Evolutionary conservation across 2,329 filamentous ascomycete species (phyloP).

Genomic region (Arthrobotrys sphaeroides): DNA sequence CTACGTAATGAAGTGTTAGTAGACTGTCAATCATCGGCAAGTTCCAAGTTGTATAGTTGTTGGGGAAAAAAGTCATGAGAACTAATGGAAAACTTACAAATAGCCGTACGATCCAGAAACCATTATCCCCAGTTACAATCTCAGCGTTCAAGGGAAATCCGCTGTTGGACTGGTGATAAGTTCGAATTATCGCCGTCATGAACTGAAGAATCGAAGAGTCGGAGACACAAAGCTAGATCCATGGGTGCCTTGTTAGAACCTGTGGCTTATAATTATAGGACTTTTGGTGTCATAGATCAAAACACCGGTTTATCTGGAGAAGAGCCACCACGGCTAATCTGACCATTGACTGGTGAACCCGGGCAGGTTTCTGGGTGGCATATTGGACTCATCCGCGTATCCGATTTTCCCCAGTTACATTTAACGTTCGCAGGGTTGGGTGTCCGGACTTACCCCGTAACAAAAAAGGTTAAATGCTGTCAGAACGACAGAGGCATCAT

Average conservation of each 20-base stretch:
- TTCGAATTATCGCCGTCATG: slow-evolving; percentile 51
- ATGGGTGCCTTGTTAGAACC: neutral
- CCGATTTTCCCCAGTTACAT: neutral
- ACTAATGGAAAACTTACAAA: slow-evolving; percentile 36
- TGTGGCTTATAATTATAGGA: neutral
- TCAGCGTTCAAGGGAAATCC: slow-evolving; percentile 40
- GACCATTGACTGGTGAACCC: neutral
- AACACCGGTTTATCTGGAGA: neutral
- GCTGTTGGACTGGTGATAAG: slow-evolving; percentile 45
- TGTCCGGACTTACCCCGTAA: slow-evolving; percentile 46
- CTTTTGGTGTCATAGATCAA: neutral
- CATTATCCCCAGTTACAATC: slow-evolving; percentile 44
- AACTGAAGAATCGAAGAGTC: slow-evolving; percentile 45
- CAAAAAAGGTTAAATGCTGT: slow-evolving; percentile 52
- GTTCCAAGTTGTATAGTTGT: neutral
- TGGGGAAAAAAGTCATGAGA: neutral
- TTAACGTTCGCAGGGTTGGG: no score
- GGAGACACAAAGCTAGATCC: slow-evolving; percentile 43
- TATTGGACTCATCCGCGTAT: neutral
- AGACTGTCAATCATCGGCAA: neutral
- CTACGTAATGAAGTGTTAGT: slow-evolving; percentile 18
- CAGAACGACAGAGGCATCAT: slow-evolving; percentile 49
- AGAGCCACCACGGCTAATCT: no score
- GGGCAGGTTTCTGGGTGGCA: neutral
- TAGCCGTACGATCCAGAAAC: slow-evolving; percentile 49